Conservation (phyloP, 768 basidiomycete species). For the Boletellus emodensis region DNA sequence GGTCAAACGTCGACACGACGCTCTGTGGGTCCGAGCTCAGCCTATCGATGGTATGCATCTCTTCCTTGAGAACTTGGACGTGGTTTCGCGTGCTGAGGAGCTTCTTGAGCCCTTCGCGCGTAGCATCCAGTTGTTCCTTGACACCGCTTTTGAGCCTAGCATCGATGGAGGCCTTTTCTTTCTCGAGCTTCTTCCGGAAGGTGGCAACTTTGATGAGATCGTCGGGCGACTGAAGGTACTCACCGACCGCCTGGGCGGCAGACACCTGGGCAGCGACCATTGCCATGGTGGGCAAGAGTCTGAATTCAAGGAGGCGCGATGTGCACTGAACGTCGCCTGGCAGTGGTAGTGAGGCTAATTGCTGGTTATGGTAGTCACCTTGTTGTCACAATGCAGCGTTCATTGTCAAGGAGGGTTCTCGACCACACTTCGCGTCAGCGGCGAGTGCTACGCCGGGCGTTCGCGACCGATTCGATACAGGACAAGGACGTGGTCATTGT, state of each 20-base stretch:
- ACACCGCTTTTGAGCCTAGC: slow-evolving; percentile 86
- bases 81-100: slow-evolving; percentile 72
- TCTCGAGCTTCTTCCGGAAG: slow-evolving; percentile 91
- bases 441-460: slow-evolving; percentile 10
- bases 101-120: slow-evolving; percentile 81
- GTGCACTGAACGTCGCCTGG: neutral
- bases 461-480: slow-evolving; percentile 26
- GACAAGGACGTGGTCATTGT: slow-evolving; percentile 90
- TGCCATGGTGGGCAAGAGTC: slow-evolving; percentile 14
- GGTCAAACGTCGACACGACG: slow-evolving; percentile 84
- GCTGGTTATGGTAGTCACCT: neutral
- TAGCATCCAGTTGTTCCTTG: slow-evolving; percentile 89
- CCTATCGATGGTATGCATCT: slow-evolving; percentile 77
- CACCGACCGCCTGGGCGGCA: slow-evolving; percentile 81
- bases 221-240: slow-evolving; percentile 89
- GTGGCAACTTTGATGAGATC: slow-evolving; percentile 86
- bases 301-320: neutral
- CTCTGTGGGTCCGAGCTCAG: slow-evolving; percentile 73
- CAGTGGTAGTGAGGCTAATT: too few relatives aligned
- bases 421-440: slow-evolving; percentile 2
- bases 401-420: slow-evolving; percentile 3
- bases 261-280: slow-evolving; percentile 58
- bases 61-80: slow-evolving; percentile 79
- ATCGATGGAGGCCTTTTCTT: slow-evolving; percentile 94
- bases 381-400: neutral